phyloP scores from a whole-genome alignment of 805 yeast genomes.

The Ogataea pilisensis region DNA sequence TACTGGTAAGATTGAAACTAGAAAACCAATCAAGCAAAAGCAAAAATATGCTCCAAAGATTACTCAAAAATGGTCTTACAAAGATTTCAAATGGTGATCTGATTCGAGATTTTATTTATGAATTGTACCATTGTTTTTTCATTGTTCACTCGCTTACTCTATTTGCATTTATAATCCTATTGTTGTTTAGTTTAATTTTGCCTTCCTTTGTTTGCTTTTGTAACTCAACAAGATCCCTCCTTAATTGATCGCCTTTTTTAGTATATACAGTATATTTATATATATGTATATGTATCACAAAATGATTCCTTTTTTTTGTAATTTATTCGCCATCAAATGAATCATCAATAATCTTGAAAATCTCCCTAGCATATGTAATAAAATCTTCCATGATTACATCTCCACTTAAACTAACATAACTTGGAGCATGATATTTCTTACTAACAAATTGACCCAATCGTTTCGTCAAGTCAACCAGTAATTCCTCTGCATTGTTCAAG shows the following conservation, averaged over 20 bases:
- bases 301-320: neutral
- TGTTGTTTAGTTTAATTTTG: neutral
- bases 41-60: slow-evolving; percentile 68
- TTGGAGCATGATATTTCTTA: slow-evolving; percentile 38
- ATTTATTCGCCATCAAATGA: slow-evolving; percentile 5
- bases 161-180: neutral
- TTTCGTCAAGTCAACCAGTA: slow-evolving; percentile 38
- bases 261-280: too few species aligned
- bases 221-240: too few species aligned
- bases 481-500: slow-evolving; percentile 38
- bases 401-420: slow-evolving; percentile 44
- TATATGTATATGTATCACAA: too few species aligned
- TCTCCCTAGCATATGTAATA: slow-evolving; percentile 24
- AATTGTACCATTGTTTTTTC: neutral
- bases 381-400: slow-evolving; percentile 33
- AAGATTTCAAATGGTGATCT: slow-evolving; percentile 63
- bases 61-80: slow-evolving; percentile 91
- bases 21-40: slow-evolving; percentile 63
- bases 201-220: slow-evolving; percentile 1
- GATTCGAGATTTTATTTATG: too few species aligned
- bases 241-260: too few species aligned
- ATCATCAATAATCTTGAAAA: slow-evolving; percentile 29
- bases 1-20: slow-evolving; percentile 80
- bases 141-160: neutral
- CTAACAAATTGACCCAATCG: slow-evolving; percentile 39